These are phyloP conservation scores for Colletotrichum nymphaeae DNA, from an alignment of 2,329 filamentous ascomycete genomes.

Conservation along the genomic window DNA sequence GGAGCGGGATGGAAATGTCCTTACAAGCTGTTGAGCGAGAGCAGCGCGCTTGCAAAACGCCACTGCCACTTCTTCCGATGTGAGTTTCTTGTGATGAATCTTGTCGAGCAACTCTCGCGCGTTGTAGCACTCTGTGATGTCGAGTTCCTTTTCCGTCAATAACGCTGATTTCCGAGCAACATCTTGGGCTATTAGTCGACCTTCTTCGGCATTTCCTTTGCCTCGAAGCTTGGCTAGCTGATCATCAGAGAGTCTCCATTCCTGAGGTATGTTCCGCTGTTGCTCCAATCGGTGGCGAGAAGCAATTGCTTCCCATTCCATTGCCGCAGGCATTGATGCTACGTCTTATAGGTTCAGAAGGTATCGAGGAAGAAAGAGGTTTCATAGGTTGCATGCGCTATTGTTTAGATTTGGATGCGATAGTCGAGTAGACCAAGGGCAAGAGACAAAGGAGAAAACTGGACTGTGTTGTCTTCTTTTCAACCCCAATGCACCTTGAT, in stretches of 20 bases:
- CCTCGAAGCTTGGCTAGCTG: slow-evolving; percentile 19
- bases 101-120: slow-evolving; percentile 35
- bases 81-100: slow-evolving; percentile 35
- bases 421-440: neutral
- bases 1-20: neutral
- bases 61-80: slow-evolving; percentile 40
- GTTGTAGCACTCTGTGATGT: slow-evolving; percentile 38
- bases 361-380: no score
- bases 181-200: slow-evolving; percentile 28
- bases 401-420: neutral
- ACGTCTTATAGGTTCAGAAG: neutral
- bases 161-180: slow-evolving; percentile 24
- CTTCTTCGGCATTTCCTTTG: slow-evolving; percentile 23
- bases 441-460: neutral
- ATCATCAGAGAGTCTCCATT: slow-evolving; percentile 25
- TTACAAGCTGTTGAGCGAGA: slow-evolving; percentile 42
- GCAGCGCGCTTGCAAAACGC: slow-evolving; percentile 44
- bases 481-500: neutral
- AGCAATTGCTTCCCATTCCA: slow-evolving; percentile 30
- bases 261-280: slow-evolving; percentile 28
- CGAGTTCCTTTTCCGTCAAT: slow-evolving; percentile 37
- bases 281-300: slow-evolving; percentile 29
- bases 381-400: neutral
- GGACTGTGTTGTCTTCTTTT: neutral
- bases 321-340: neutral